phyloP scores from a whole-genome alignment of 805 yeast genomes.

The Myxozyma neotropica region DNA sequence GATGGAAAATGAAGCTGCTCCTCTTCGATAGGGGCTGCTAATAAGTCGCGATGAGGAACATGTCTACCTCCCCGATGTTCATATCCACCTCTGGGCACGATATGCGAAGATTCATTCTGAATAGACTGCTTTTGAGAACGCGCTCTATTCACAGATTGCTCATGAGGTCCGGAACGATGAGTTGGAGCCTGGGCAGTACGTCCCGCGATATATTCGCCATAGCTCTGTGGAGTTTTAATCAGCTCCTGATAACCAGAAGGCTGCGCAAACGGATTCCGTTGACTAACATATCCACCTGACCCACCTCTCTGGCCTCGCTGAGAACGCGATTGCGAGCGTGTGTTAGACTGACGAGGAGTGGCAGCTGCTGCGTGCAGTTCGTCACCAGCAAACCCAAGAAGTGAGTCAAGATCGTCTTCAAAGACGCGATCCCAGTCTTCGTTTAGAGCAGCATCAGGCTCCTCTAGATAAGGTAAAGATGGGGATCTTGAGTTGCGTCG shows the following conservation, averaged over 20 bases:
- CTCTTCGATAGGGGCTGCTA: neutral
- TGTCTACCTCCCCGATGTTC: too few relatives aligned
- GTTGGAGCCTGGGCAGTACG: neutral
- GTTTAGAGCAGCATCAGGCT: neutral
- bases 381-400: conserved; percentile 4
- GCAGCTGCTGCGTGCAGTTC: neutral
- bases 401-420: neutral
- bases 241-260: neutral
- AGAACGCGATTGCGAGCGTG: neutral
- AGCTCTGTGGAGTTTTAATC: neutral
- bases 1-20: conserved; percentile 2
- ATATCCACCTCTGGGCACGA: too few relatives aligned
- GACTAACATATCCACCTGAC: neutral
- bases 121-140: neutral
- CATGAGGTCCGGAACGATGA: neutral
- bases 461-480: neutral
- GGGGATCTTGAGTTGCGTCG: too few relatives aligned
- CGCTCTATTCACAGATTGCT: neutral
- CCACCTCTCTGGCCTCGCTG: neutral
- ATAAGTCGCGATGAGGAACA: neutral
- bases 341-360: neutral
- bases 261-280: neutral
- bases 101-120: too few relatives aligned
- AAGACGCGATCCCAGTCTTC: neutral
- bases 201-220: neutral